Percentiles rank a stretch among this genome's conserved stretches.
phyloP scores from a whole-genome alignment of 768 basidiomycete genomes.

The Leccinum variicolor region DNA sequence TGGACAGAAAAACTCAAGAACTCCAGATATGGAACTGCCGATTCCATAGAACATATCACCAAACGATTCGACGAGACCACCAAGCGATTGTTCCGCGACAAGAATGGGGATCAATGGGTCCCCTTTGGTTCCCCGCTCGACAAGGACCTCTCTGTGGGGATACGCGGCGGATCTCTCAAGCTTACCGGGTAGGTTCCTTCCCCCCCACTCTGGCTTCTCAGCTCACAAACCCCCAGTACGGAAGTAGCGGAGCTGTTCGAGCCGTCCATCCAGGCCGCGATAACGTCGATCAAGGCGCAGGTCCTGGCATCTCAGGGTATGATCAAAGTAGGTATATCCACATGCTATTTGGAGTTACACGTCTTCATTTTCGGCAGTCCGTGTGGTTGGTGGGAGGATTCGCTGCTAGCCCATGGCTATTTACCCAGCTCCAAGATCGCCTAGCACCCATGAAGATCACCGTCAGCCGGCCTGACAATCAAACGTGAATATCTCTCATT shows the following conservation, averaged over 20 bases:
- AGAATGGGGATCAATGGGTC: constrained; percentile 65
- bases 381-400: constrained; percentile 84
- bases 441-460: constrained; percentile 52
- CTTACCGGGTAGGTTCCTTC: constrained; percentile 55
- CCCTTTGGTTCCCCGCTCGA: constrained; percentile 77
- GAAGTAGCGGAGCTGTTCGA: constrained; percentile 74
- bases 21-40: constrained; percentile 70
- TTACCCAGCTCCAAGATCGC: constrained; percentile 68
- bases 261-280: constrained; percentile 72
- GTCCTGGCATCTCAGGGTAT: constrained; percentile 65
- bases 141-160: constrained; percentile 66
- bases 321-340: constrained; percentile 48
- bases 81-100: constrained; percentile 72
- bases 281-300: constrained; percentile 65
- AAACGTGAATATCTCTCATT: constrained; percentile 51
- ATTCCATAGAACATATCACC: constrained; percentile 75
- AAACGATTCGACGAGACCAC: constrained; percentile 81
- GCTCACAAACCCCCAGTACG: constrained; percentile 19
- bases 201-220: constrained; percentile 7
- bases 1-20: constrained; percentile 62
- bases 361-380: constrained; percentile 43
- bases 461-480: constrained; percentile 74
- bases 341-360: neutral
- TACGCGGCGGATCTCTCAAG: constrained; percentile 69
- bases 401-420: constrained; percentile 80